Conservation (phyloP, 2,329 filamentous ascomycete genomes). For the Fusarium bactridioides region DNA sequence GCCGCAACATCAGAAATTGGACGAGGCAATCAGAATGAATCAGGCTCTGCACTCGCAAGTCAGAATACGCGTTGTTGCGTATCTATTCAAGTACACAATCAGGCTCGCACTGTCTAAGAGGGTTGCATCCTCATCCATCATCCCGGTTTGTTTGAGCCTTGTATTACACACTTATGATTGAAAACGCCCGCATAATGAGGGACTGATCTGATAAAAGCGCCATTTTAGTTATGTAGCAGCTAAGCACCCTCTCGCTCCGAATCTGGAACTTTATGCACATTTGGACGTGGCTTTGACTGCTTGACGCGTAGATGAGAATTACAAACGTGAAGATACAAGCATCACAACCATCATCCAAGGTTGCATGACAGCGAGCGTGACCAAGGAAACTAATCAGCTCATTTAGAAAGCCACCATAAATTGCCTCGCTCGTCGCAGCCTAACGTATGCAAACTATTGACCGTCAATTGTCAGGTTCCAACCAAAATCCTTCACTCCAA, state of each 20-base stretch:
- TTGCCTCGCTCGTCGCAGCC: neutral
- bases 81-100: neutral
- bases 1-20: too few relatives aligned
- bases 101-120: neutral
- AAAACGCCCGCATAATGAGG: neutral
- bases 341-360: neutral
- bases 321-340: neutral
- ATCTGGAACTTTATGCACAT: neutral
- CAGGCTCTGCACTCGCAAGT: neutral
- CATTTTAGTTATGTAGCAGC: neutral
- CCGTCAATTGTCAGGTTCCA: neutral
- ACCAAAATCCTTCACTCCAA: neutral
- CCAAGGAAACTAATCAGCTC: neutral
- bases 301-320: neutral
- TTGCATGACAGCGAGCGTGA: neutral
- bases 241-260: neutral
- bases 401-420: neutral
- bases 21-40: neutral
- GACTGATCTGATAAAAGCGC: fast-evolving
- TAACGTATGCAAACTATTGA: neutral
- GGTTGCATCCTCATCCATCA: neutral
- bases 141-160: neutral
- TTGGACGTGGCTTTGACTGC: too few relatives aligned
- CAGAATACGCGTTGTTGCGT: neutral
- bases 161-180: neutral